These are phyloP conservation scores for Saturnispora besseyi DNA, from an alignment of 805 yeast genomes.

Conservation along the genomic window DNA sequence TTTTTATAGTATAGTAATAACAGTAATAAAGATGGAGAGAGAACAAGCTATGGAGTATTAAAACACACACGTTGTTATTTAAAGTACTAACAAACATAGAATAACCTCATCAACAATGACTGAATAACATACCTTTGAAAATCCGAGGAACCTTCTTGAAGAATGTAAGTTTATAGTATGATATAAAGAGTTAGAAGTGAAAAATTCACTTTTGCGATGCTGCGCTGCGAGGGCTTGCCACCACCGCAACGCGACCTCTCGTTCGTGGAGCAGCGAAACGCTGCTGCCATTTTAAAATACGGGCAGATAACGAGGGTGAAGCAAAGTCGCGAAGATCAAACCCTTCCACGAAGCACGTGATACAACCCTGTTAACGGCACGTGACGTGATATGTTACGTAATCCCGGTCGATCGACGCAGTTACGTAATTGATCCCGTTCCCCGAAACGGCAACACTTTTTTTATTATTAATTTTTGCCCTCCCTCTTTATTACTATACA, in stretches of 20 bases:
- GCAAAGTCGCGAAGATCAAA: background rate
- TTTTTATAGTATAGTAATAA: too few species aligned
- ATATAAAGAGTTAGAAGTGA: background rate
- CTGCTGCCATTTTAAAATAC: background rate
- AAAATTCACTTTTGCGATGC: background rate
- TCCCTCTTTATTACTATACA: too few species aligned
- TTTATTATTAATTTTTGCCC: too few species aligned
- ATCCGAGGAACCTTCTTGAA: constrained; percentile 2
- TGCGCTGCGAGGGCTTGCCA: too few species aligned
- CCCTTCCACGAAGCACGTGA: constrained; percentile 5
- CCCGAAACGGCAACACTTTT: background rate
- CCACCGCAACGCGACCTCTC: background rate
- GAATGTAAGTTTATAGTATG: background rate
- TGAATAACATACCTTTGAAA: constrained; percentile 1
- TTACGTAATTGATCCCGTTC: background rate
- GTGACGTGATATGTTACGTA: background rate
- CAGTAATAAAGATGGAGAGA: too few species aligned
- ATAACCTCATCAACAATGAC: too few species aligned
- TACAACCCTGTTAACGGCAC: background rate
- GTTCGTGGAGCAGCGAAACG: background rate
- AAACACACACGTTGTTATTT: too few species aligned
- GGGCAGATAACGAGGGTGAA: background rate
- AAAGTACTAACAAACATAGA: too few species aligned
- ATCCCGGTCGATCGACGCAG: background rate
- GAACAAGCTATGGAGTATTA: too few species aligned